Evolutionary conservation across 2,329 filamentous ascomycete genomes (phyloP).

Genomic region (Arthroderma sp.): DNA sequence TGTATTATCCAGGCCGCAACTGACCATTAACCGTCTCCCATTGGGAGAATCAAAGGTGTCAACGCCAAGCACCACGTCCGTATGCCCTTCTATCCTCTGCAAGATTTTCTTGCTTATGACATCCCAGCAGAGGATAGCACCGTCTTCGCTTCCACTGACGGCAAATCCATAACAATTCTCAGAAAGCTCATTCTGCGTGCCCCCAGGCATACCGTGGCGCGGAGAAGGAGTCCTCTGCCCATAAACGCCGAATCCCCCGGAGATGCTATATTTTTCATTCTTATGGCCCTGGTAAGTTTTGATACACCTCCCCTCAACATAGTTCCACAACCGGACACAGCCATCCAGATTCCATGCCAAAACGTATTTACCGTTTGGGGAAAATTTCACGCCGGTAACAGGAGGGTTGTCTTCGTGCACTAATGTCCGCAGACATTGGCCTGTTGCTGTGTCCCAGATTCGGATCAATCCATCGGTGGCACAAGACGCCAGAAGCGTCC

Average conservation of each 20-base stretch:
- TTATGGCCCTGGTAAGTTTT: conserved; percentile 94
- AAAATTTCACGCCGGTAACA: conserved; percentile 80
- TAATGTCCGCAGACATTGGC: conserved; percentile 85
- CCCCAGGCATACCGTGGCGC: conserved; percentile 16
- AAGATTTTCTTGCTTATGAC: conserved; percentile 72
- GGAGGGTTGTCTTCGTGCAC: conserved; percentile 93
- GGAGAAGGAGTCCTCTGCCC: conserved; percentile 14
- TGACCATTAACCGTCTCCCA: conserved; percentile 40
- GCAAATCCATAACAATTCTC: conserved; percentile 45
- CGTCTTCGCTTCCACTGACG: conserved; percentile 72
- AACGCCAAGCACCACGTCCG: conserved; percentile 47
- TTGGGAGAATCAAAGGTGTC: conserved; percentile 37
- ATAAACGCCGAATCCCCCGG: conserved; percentile 66
- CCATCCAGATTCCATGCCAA: conserved; percentile 85
- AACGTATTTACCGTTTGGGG: conserved; percentile 85
- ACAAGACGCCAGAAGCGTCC: conserved; percentile 82
- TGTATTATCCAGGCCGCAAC: conserved; percentile 49
- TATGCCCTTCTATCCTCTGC: conserved; percentile 49
- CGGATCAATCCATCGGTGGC: conserved; percentile 83
- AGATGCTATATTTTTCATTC: conserved; percentile 75
- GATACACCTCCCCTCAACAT: conserved; percentile 76
- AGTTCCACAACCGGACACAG: conserved; percentile 87
- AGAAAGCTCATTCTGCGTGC: conserved; percentile 10
- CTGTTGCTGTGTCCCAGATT: conserved; percentile 91
- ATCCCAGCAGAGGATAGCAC: conserved; percentile 77